These are phyloP conservation scores for Posidonia australis DNA, from an alignment of 106 monocot genomes.

Conservation along the genomic window DNA sequence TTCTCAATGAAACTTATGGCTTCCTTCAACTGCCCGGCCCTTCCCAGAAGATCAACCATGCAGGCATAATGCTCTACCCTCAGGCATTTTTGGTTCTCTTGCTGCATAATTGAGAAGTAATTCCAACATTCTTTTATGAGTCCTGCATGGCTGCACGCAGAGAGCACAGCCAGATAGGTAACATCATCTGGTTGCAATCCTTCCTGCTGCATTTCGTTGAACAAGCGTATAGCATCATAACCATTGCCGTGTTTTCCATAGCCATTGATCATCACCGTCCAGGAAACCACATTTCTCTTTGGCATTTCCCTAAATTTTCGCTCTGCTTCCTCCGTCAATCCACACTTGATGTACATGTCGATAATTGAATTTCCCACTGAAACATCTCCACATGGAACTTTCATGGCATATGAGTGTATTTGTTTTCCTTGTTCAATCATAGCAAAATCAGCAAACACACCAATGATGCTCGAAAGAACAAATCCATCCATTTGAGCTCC, in stretches of 20 bases:
- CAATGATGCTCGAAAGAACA: slow-evolving; percentile 30
- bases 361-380: slow-evolving; percentile 33
- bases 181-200: slow-evolving; percentile 35
- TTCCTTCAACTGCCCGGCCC: slow-evolving; percentile 27
- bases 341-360: slow-evolving; percentile 52
- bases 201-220: slow-evolving; percentile 30
- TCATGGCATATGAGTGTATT: slow-evolving; percentile 28
- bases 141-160: slow-evolving; percentile 42
- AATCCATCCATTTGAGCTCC: slow-evolving; percentile 24
- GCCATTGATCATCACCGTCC: slow-evolving; percentile 28
- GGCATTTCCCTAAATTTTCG: slow-evolving; percentile 13
- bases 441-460: slow-evolving; percentile 45
- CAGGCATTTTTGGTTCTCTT: slow-evolving; percentile 6
- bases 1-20: slow-evolving; percentile 26
- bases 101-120: slow-evolving; percentile 13
- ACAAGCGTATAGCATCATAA: slow-evolving; percentile 8
- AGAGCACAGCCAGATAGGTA: slow-evolving; percentile 35
- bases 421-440: slow-evolving; percentile 35
- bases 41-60: slow-evolving; percentile 50
- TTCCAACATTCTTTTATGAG: slow-evolving; percentile 22
- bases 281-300: slow-evolving; percentile 13
- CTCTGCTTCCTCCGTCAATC: slow-evolving; percentile 17
- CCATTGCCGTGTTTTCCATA: slow-evolving; percentile 29
- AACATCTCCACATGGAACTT: slow-evolving; percentile 28
- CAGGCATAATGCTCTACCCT: slow-evolving; percentile 50